These are phyloP conservation scores for Coleophoma crateriformis DNA, from an alignment of 2,329 filamentous ascomycete species.

Conservation along the genomic window DNA sequence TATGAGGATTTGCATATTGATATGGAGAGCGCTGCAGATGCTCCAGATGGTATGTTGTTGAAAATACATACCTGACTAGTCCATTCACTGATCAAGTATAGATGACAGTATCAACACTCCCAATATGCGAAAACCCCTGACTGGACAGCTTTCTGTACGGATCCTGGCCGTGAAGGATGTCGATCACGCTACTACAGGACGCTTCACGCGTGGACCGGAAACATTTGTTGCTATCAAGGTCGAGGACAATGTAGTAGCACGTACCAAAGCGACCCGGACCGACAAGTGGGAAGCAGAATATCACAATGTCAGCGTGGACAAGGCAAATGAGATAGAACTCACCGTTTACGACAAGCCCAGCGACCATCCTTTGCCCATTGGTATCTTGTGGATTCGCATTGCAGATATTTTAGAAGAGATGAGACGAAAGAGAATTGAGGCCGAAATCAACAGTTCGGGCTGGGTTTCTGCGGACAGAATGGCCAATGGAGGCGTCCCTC, in stretches of 20 bases:
- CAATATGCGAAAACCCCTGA: conserved; percentile 92
- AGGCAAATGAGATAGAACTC: conserved; percentile 96
- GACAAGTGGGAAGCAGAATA: conserved; percentile 91
- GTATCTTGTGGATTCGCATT: conserved; percentile 91
- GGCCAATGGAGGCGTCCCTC: conserved; percentile 51
- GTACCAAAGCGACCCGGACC: conserved; percentile 77
- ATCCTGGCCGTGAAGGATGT: conserved; percentile 90
- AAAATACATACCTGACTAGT: background rate
- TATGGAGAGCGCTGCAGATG: conserved; percentile 69
- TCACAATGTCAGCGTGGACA: conserved; percentile 91
- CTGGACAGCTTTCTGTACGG: conserved; percentile 79
- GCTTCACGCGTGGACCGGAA: conserved; percentile 86
- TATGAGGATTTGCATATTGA: conserved; percentile 98
- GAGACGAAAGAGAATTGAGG: conserved; percentile 93
- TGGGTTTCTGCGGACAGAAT: conserved; percentile 98
- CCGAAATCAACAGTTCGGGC: conserved; percentile 87
- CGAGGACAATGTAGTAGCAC: conserved; percentile 85
- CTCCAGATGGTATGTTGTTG: conserved; percentile 64
- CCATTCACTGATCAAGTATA: conserved; percentile 28
- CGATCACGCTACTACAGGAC: conserved; percentile 77
- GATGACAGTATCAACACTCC: conserved; percentile 96
- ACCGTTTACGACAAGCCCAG: conserved; percentile 95
- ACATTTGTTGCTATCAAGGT: conserved; percentile 96
- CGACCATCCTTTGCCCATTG: conserved; percentile 88
- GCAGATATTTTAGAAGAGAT: conserved; percentile 98